Base-by-base conservation (phyloP, 352 stramenopile genomes). In the Phytophthora sp. region DNA sequence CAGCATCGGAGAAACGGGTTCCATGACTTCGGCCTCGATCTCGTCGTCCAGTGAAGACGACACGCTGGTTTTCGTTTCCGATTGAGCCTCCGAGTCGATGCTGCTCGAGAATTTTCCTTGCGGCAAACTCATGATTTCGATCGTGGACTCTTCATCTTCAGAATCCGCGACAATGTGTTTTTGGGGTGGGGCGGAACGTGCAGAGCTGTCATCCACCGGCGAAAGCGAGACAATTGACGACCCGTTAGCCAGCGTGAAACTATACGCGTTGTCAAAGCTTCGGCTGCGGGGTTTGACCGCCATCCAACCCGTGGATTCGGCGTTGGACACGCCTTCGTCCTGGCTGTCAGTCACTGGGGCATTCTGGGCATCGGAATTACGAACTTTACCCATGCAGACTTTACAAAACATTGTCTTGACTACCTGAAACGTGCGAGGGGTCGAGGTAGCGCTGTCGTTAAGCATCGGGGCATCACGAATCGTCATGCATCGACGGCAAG, bases 401-500 rank as follows among this genome's bases (percentile, higher is more conserved):
- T 86, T 70, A 57, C 81, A 90, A 35, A 90, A 86, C 52, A 79
- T 74, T 21, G 77, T 90, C 60, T 88, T 88, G 11, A 77, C 63
- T 9, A 84, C 47, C 38, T 86, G 77, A 53, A 86, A 83, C 1
- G 66, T 84, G 16, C 80, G 79, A 21, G 63, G 47, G n/a, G 54
- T 56, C 18, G 51, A 57, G 27, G 55, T 21, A 27, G 53, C 23
- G 29, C 36, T 63, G 30, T 76, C 65, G 30, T 75, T 66, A 9
- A 71, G 44, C 18, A 76, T 59, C 12, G 74, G 76, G 15, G 79
- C 76, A 23, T 82, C 76, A 36, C 81, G 81, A 57, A 82, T 64
- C 8, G 76, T 71, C 73, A 84, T 77, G 54, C 85, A 93, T 59
- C 83, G 88, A 47, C 82, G 69, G 57, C 85, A 93, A 27, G 86